Base-by-base conservation (phyloP, 805 yeast genomes). In the Kodamaea hsintzibuensis region DNA sequence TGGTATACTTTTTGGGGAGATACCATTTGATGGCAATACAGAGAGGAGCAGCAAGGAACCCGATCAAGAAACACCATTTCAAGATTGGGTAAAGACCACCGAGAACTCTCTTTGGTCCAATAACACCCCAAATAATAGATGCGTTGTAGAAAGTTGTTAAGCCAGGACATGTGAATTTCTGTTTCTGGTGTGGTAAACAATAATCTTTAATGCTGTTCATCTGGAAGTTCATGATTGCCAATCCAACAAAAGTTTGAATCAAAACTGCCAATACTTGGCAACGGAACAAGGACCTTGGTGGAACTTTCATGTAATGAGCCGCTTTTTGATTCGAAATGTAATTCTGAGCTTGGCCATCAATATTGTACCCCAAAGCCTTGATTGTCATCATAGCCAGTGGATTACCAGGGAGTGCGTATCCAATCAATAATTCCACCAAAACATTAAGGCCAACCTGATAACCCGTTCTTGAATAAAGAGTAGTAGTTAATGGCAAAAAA, bases 241-340 rank as follows among this genome's bases (percentile, higher is more conserved):
- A 55, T 17, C 60, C 54, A 37, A 67, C 52, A 33, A 68, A 63
- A 1, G 67, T 57, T 17, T 61, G 45, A 44, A 68, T 50, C 14
- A 62, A 50, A 2, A 60, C 62, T 2, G 69, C 60, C 14, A 62
- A 30, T 47, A 69, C 57, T 59, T 70, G 74, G 19, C 57, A 55
- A 66, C 76, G 67, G 69, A 86, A 84, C 57, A 85, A 70, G 0
- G 83, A 74, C 55, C 84, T 73, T 1, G 90, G 91, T 0, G 88
- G 83, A 16, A 86, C 70, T 59, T 84, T 84, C 62, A 84, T 67
- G 62, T 87, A 87, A 56, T 86, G 89, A 1, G 82, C 89, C 64
- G 82, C 64, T 60, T 86, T 86, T 75, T 82, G 80, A 60, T 83
- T 86, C 8, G 76, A 71, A 33, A 82, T 71, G 62, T 77, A 83